Evolutionary conservation across 1,284 basidiomycete species (phyloP), one percentile per base, ranked within the genome.

Genomic region (Mixia osmundae): DNA sequence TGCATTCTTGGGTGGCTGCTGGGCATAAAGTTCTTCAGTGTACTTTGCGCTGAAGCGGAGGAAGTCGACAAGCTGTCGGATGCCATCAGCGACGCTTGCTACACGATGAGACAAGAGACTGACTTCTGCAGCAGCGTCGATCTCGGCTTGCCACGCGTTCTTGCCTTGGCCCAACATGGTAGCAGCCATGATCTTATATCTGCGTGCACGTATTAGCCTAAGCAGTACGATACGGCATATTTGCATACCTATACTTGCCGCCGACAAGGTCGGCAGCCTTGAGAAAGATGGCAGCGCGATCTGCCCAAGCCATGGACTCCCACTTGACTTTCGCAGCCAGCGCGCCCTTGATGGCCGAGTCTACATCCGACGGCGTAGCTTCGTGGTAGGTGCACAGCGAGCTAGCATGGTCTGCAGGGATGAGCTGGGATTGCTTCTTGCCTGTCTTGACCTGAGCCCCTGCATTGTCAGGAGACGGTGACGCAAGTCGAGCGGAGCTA

Each of bases 141-240:
- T 97, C 66, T 99, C 89, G 16, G 89, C 91, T 61, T 99, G 89
- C 89, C 89, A 97, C 9, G 70, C 75, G 56, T 95, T 99, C 70
- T 99, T 99, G 36, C 91, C 89, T 62, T 99, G 89, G 10, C 89
- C 89, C 30, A 99, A 66, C 63, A 97, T 94, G 32, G 89, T 95
- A 22, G 89, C 85, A 22, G 91, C 91, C 62, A 95, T 69, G 37
- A 99, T 65, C 61, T 77, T 41, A 41, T 45, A 59, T 45, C 25
- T 34, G 33, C 33, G 24, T 25, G 8, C 24, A n/a, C 2, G n/a
- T n/a, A 28, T 2, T n/a, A 28, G 18, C 30, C 30, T n/a, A n/a
- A 28, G n/a, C n/a, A 2, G 9, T 9, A 31, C 9, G 10, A 8
- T n/a, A n/a, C 25, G 8, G n/a, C n/a, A 25, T 7, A 29, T 8